A percentile compares a stretch with the other conserved stretches of the same genome.
These are phyloP conservation scores for Phanerochaete carnosa DNA, from an alignment of 768 basidiomycete species.

Conservation along the genomic window DNA sequence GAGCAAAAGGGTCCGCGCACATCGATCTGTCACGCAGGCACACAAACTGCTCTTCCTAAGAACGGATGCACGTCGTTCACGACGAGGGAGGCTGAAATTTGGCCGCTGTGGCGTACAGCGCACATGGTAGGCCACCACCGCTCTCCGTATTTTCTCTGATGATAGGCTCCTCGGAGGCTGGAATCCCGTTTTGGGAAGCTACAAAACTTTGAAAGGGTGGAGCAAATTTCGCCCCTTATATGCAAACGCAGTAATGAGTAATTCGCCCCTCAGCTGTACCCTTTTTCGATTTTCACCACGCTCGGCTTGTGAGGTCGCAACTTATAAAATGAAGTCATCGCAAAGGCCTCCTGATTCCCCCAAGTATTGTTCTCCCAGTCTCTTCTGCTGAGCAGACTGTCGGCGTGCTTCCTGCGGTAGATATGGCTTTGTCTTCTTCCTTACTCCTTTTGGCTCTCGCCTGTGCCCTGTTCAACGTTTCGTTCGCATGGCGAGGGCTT, in stretches of 20 bases:
- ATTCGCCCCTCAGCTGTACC: not conserved
- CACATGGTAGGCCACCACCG: too few relatives aligned
- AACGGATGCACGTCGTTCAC: too few relatives aligned
- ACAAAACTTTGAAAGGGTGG: too few relatives aligned
- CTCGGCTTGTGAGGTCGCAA: not conserved
- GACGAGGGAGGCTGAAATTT: too few relatives aligned
- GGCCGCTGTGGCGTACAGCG: too few relatives aligned
- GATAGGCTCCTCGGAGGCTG: too few relatives aligned
- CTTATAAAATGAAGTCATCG: not conserved
- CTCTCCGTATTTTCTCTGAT: too few relatives aligned
- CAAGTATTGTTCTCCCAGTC: not conserved
- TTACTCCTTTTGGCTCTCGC: not conserved
- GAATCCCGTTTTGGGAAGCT: too few relatives aligned
- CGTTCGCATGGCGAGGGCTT: not conserved
- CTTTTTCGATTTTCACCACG: not conserved
- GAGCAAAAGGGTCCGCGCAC: too few relatives aligned
- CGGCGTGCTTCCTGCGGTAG: not conserved
- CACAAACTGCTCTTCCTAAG: too few relatives aligned
- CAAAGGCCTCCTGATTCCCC: too few relatives aligned
- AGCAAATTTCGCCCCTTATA: not conserved
- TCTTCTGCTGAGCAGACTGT: not conserved
- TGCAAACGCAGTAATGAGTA: not conserved
- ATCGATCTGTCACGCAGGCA: too few relatives aligned
- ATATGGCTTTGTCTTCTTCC: not conserved
- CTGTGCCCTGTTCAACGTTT: not conserved